Evolutionary conservation across 495 filamentous ascomycete genomes (phyloP).

Genomic region (Staphylotrichum longicolle): DNA sequence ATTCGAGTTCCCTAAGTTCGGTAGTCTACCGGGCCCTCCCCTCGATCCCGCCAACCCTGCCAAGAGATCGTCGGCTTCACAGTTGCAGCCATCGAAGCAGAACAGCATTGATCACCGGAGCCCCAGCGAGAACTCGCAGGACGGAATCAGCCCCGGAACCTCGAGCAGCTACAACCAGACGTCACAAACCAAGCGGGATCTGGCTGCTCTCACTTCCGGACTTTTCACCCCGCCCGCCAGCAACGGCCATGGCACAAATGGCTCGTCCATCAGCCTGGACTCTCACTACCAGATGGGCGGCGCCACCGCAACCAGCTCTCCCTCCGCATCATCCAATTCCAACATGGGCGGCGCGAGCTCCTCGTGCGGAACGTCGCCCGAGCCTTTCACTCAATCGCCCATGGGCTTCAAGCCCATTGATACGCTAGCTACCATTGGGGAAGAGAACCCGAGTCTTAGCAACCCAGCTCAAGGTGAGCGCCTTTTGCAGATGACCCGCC

Average conservation of each 20-base stretch:
- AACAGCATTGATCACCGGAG: conserved; percentile 33
- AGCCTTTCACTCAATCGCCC: conserved; percentile 55
- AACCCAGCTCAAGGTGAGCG: conserved; percentile 31
- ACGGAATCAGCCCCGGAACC: conserved; percentile 29
- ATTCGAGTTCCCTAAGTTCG: conserved; percentile 92
- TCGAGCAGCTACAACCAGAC: conserved; percentile 27
- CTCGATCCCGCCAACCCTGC: conserved; percentile 35
- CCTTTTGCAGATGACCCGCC: background rate
- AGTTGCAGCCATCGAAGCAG: conserved; percentile 24
- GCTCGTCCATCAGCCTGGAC: conserved; percentile 61
- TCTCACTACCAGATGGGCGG: conserved; percentile 45
- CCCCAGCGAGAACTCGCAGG: conserved; percentile 35
- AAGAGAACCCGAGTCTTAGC: conserved; percentile 45
- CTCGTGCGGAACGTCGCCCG: conserved; percentile 71
- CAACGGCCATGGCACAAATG: conserved; percentile 38
- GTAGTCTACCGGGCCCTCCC: conserved; percentile 64
- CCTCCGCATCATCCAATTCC: conserved; percentile 61
- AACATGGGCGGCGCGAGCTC: conserved; percentile 57
- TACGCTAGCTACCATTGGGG: conserved; percentile 54
- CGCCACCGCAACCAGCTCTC: conserved; percentile 51
- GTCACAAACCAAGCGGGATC: conserved; percentile 36
- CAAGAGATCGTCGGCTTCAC: conserved; percentile 28
- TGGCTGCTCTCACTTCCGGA: conserved; percentile 35
- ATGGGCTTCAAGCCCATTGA: conserved; percentile 60
- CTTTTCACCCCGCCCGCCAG: conserved; percentile 36